phyloP scores from a whole-genome alignment of 2,329 filamentous ascomycete species.

The Ophiocordyceps camponoti-leonardi region DNA sequence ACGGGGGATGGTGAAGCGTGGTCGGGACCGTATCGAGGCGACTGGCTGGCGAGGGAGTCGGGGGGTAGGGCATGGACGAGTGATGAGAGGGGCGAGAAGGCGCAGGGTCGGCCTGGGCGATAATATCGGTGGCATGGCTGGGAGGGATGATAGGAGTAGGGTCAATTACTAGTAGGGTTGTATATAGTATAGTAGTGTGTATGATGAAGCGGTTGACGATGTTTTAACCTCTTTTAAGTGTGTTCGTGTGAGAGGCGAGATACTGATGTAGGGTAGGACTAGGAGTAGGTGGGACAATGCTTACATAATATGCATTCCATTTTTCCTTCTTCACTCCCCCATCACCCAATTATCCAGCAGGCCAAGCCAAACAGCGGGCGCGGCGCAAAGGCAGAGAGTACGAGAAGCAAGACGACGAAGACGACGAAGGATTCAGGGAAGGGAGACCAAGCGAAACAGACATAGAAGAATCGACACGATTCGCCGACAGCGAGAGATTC shows the following conservation, averaged over 20 bases:
- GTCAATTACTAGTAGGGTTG: not conserved
- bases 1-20: not conserved
- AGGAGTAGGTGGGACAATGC: not conserved
- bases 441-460: not conserved
- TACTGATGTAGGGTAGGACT: not conserved
- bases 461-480: too few species aligned
- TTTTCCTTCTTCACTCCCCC: not conserved
- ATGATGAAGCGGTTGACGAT: not conserved
- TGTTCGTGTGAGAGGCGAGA: not conserved
- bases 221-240: not conserved
- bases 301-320: not conserved
- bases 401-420: not conserved
- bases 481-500: conserved; percentile 13
- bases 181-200: too few species aligned
- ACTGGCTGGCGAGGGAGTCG: not conserved
- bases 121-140: not conserved
- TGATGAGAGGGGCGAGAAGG: not conserved
- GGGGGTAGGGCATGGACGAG: not conserved
- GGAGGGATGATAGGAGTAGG: not conserved
- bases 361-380: not conserved
- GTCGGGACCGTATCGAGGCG: not conserved
- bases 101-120: not conserved
- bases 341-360: not conserved
- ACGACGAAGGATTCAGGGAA: not conserved
- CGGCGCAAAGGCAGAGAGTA: not conserved